Base-by-base conservation (phyloP, 129 eudicot species). In the Erigeron canadensis region DNA sequence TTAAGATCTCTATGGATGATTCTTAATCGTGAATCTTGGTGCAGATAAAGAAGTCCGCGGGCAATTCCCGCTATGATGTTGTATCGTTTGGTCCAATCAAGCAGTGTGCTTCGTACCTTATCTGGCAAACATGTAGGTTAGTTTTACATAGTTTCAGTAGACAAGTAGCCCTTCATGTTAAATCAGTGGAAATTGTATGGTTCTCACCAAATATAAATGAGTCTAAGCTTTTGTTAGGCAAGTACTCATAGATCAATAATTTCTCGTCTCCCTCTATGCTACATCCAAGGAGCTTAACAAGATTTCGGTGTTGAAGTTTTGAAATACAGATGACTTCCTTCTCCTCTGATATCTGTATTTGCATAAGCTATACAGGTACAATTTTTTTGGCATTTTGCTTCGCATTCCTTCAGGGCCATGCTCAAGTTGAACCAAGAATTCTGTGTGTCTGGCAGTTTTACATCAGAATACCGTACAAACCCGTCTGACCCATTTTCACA, bases 21-120 rank as follows among this genome's bases (percentile, higher is more conserved):
- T n/a, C n/a, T n/a, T n/a, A n/a, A n/a, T n/a, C n/a, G n/a, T n/a
- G n/a, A n/a, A n/a, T 77, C 81, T 40, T 77, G 81, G 69, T 69
- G 81, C 10, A 77, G 75, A 70, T 77, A 77, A 15, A 77, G 55
- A 38, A 77, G 75, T 47, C 75, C 81, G 13, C 81, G 64, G 10
- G 81, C 74, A 18, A 77, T 77, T 64, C 81, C 75, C 16, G 69
- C 69, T 22, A 77, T 77, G 8, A 77, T 77, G 39, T 69, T 51
- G 53, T 59, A 77, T 8, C 81, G 55, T 17, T 34, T 51, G 13
- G 64, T 23, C 81, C 81, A 77, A 62, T 77, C n/a, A n/a, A n/a
- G n/a, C n/a, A n/a, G n/a, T n/a, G n/a, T n/a, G n/a, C n/a, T n/a
- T n/a, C n/a, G n/a, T 61, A 17, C 15, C 50, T 74, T 74, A 50